Percentiles rank a stretch among this genome's conserved stretches.
Evolutionary conservation across 2,329 filamentous ascomycete species (phyloP).

Genomic region (Phialophora macrospora): DNA sequence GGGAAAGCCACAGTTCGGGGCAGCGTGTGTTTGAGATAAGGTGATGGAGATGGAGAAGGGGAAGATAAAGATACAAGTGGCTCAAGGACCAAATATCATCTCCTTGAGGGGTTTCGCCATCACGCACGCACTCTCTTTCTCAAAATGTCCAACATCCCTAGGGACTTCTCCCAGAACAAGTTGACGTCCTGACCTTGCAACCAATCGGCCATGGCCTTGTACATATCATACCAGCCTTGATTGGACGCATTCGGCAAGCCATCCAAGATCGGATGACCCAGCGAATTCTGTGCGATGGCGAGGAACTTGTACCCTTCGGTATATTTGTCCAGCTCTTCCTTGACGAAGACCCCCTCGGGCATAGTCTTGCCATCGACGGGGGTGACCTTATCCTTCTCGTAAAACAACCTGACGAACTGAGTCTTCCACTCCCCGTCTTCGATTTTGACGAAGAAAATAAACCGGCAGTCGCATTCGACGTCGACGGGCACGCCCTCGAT

Average conservation of each 20-base stretch:
- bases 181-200: conserved; percentile 43
- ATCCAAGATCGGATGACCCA: conserved; percentile 52
- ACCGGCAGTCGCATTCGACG: too few species aligned
- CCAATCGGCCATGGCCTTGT: conserved; percentile 52
- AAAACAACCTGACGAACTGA: conserved; percentile 55
- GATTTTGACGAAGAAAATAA: conserved; percentile 5
- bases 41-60: too few species aligned
- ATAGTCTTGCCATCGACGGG: conserved; percentile 51
- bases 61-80: too few species aligned
- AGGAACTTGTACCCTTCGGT: conserved; percentile 56
- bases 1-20: too few species aligned
- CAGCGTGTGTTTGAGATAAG: too few species aligned
- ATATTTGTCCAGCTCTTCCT: conserved; percentile 48
- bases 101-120: too few species aligned
- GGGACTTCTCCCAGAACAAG: conserved; percentile 34
- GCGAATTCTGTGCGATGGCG: conserved; percentile 52
- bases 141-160: neutral
- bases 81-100: too few species aligned
- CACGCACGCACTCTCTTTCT: too few species aligned
- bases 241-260: conserved; percentile 50
- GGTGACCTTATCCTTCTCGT: conserved; percentile 60
- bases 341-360: conserved; percentile 45
- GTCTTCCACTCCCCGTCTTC: conserved; percentile 51
- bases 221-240: conserved; percentile 49
- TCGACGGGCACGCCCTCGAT: too few species aligned